A percentile compares a stretch with the other conserved stretches of the same genome.
These are phyloP conservation scores for Alternaria burnsii DNA, from an alignment of 2,329 filamentous ascomycete genomes.

Conservation along the genomic window DNA sequence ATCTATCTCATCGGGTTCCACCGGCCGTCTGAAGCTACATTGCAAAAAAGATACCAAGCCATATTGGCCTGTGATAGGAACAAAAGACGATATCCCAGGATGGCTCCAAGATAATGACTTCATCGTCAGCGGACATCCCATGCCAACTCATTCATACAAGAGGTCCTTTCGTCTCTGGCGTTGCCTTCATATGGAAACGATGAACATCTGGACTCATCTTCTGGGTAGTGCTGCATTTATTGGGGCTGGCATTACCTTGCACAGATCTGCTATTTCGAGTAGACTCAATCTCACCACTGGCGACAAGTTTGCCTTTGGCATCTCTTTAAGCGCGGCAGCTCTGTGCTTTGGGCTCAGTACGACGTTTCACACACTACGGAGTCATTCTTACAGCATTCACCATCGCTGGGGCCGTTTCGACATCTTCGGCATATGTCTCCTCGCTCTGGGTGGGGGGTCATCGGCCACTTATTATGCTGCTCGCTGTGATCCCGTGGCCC, in stretches of 20 bases:
- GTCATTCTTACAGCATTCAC: constrained; percentile 42
- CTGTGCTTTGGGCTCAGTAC: neutral
- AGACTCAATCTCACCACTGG: neutral
- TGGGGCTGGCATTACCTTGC: neutral
- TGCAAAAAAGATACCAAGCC: neutral
- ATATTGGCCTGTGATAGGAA: neutral
- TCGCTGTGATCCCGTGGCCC: neutral
- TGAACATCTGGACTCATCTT: constrained; percentile 12
- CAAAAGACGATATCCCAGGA: neutral
- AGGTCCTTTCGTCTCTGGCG: constrained; percentile 7
- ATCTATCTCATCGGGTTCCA: no score
- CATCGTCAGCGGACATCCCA: neutral
- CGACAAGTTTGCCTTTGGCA: neutral
- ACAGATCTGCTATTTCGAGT: neutral
- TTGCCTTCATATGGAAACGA: constrained; percentile 6
- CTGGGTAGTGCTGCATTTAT: constrained; percentile 21
- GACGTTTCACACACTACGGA: constrained; percentile 39
- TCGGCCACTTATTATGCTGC: neutral
- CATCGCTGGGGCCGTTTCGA: constrained; percentile 41
- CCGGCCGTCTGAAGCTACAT: accelerated
- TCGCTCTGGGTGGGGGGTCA: neutral
- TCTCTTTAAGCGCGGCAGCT: neutral
- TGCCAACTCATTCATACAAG: constrained; percentile 2
- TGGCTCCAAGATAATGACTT: neutral
- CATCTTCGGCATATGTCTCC: constrained; percentile 39